Conservation (phyloP, 108 stramenopile species). For the Conticribra guillardii region DNA sequence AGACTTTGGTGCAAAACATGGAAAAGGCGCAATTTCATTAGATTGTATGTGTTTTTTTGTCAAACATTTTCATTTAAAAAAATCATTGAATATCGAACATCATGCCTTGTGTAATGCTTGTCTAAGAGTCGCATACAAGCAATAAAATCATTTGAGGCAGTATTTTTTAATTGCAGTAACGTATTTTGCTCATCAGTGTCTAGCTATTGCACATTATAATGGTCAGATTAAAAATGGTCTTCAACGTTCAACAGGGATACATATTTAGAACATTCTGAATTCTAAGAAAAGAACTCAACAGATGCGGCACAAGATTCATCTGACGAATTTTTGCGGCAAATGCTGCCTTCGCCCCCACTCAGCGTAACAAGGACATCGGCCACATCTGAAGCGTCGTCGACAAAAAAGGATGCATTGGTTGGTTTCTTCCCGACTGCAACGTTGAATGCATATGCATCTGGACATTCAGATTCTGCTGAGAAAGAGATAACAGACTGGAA, state of each 20-base stretch:
- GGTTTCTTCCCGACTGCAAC: slow-evolving; percentile 89
- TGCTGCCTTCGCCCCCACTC: slow-evolving; percentile 38
- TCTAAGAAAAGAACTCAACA: slow-evolving; percentile 40
- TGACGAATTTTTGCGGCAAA: slow-evolving; percentile 14
- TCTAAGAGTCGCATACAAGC: too few relatives aligned
- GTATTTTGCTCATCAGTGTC: too few relatives aligned
- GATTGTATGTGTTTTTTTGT: neutral
- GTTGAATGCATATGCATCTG: slow-evolving; percentile 66
- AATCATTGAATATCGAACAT: neutral
- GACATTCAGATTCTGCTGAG: slow-evolving; percentile 64
- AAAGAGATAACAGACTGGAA: slow-evolving; percentile 79
- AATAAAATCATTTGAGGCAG: too few relatives aligned
- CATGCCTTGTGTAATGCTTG: too few relatives aligned
- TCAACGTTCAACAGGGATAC: too few relatives aligned
- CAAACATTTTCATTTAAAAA: neutral
- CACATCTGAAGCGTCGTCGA: slow-evolving; percentile 83
- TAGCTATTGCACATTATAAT: too few relatives aligned
- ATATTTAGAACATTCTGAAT: neutral
- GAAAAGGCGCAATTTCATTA: slow-evolving; percentile 35
- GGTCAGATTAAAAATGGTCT: too few relatives aligned
- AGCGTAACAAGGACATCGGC: slow-evolving; percentile 67
- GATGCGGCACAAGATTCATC: slow-evolving; percentile 21
- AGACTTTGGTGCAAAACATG: slow-evolving; percentile 41
- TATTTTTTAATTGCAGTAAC: too few relatives aligned
- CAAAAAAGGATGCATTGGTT: slow-evolving; percentile 82